phyloP scores from a whole-genome alignment of 768 basidiomycete genomes.

The Tylopilus balloui region DNA sequence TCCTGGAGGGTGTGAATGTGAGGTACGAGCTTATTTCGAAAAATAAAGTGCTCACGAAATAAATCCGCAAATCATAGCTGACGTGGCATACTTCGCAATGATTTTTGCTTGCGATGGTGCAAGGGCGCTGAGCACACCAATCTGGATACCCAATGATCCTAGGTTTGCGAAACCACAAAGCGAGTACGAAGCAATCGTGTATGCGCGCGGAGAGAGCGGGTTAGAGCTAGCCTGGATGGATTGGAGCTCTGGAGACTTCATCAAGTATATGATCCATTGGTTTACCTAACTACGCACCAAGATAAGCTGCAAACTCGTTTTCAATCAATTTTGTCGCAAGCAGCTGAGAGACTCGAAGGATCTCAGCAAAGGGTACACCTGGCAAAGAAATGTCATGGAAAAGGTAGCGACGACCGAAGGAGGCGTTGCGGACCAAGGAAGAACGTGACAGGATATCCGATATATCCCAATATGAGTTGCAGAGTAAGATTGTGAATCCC shows the following conservation, averaged over 20 bases:
- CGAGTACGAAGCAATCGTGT: conserved; percentile 79
- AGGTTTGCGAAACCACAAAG: conserved; percentile 91
- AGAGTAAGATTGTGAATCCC: conserved; percentile 79
- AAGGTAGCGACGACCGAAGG: not conserved
- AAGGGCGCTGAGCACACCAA: conserved; percentile 67
- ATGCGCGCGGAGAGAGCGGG: conserved; percentile 68
- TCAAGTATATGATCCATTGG: not conserved
- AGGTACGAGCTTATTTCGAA: not conserved
- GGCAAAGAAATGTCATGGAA: not conserved
- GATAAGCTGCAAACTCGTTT: conserved; percentile 82
- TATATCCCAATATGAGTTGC: conserved; percentile 78
- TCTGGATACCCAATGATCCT: conserved; percentile 81
- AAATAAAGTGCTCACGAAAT: conserved; percentile 39
- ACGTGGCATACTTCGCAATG: conserved; percentile 65
- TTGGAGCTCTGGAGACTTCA: conserved; percentile 29
- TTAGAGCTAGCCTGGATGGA: conserved; percentile 45
- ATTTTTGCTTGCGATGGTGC: conserved; percentile 64
- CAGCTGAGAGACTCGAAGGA: conserved; percentile 72
- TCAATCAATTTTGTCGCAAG: conserved; percentile 85
- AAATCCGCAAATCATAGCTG: conserved; percentile 70
- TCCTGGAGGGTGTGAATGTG: conserved; percentile 22
- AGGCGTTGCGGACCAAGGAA: conserved; percentile 44
- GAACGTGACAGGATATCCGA: conserved; percentile 86
- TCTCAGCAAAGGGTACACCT: conserved; percentile 77
- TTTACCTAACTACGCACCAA: conserved; percentile 23